These are phyloP conservation scores for Protostelium mycophagum DNA, from an alignment of 78 protist genomes.

Conservation along the genomic window DNA sequence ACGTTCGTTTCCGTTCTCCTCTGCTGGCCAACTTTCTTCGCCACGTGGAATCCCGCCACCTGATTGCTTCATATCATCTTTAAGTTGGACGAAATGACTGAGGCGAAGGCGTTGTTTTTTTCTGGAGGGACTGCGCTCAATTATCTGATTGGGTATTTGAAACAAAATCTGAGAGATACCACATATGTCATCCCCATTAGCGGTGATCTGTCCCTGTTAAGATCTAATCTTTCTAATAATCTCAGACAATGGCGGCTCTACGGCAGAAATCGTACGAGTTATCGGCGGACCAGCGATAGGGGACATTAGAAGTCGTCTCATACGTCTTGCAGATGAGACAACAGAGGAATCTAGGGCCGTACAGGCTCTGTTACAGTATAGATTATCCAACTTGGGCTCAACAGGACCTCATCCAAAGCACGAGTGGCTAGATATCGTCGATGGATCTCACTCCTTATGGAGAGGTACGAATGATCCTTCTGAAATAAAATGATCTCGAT, in stretches of 20 bases:
- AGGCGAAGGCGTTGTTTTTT: neutral
- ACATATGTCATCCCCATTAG: conserved; percentile 3
- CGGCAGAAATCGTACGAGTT: conserved; percentile 3
- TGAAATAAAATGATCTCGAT: too few species aligned
- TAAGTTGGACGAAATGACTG: too few species aligned
- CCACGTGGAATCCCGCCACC: too few species aligned
- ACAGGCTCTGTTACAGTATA: neutral
- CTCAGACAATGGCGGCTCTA: conserved; percentile 1
- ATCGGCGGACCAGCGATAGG: conserved; percentile 5
- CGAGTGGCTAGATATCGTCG: conserved; percentile 4
- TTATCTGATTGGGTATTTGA: neutral
- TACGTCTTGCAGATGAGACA: neutral
- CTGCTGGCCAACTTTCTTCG: too few species aligned
- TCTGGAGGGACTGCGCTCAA: conserved; percentile 2
- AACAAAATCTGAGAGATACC: neutral
- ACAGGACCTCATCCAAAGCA: neutral
- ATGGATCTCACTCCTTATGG: neutral
- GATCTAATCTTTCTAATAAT: neutral
- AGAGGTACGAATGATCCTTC: neutral
- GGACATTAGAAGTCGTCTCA: neutral
- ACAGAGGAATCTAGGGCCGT: neutral
- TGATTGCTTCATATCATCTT: too few species aligned
- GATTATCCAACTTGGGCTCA: neutral
- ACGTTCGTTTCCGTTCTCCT: too few species aligned
- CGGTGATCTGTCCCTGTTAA: conserved; percentile 1